phyloP scores from a whole-genome alignment of 164 flowering plant genomes.

The Kalanchoe fedtschenkoi region DNA sequence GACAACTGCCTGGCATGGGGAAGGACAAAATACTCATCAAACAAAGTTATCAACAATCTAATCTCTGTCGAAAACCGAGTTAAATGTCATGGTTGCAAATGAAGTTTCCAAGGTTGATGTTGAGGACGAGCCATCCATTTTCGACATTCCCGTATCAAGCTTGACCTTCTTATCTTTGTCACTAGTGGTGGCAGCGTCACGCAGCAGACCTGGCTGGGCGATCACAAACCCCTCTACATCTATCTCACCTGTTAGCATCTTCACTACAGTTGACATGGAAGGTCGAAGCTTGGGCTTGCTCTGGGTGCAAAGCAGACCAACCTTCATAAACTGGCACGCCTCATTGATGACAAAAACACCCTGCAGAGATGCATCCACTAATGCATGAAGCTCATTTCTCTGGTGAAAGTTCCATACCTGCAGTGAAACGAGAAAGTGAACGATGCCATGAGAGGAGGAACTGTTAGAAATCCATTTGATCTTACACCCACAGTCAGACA shows the following conservation, averaged over 20 bases:
- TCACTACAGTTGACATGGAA: constrained; percentile 36
- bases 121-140: constrained; percentile 11
- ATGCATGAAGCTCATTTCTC: constrained; percentile 14
- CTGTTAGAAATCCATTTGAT: too few species aligned
- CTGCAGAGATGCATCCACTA: constrained; percentile 26
- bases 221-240: constrained; percentile 14
- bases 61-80: constrained; percentile 29
- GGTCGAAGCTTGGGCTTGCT: constrained; percentile 34
- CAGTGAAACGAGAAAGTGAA: background rate
- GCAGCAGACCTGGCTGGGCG: constrained; percentile 23
- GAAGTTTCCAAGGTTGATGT: constrained; percentile 14
- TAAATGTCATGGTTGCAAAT: constrained; percentile 36
- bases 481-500: too few species aligned
- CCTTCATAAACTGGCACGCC: constrained; percentile 25
- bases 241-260: constrained; percentile 29
- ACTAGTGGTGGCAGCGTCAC: constrained; percentile 6
- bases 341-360: constrained; percentile 24
- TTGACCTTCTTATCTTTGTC: background rate
- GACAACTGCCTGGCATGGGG: too few species aligned
- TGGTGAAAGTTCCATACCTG: constrained; percentile 34
- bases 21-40: too few species aligned
- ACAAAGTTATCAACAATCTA: too few species aligned
- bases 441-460: too few species aligned
- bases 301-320: constrained; percentile 46
- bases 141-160: constrained; percentile 11